Base-by-base conservation (phyloP, 2,329 filamentous ascomycete genomes). In the Aspergillus carbonarius region DNA sequence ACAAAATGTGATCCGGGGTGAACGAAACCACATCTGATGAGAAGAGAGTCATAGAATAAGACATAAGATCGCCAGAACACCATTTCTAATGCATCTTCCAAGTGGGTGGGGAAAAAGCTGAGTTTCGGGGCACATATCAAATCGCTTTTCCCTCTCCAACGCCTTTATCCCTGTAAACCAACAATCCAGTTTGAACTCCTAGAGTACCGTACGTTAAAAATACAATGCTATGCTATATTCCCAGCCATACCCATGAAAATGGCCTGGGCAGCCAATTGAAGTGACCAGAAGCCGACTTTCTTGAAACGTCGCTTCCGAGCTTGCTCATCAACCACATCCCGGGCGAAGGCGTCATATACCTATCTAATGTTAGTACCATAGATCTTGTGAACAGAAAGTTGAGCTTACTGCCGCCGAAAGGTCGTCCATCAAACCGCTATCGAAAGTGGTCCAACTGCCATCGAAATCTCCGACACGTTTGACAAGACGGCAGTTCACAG, bases 211-310 rank as follows among this genome's bases (percentile, higher is more conserved):
- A 62, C 49, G 61, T 58, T 64, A 64, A 61, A 62, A 54, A 66
- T 66, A 68, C 65, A 70, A 56, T 47, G 61, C 76, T 70, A 86
- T 57, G 83, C 83, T 61, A 86, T 81, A 66, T 92, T 95, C 15
- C 93, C 93, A 4, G 93, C 93, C 82, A 98, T 90, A 9, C 95
- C 95, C 79, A 98, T 89, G 72, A 98, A 95, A 35, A 99, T 83
- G 3, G 93, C 95, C 73, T 99, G 95, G 7, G 93, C 90, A 6
- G 93, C 91, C 58, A 99, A 80, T 67, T 93, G 93, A 57, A 98
- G 82, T 3, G 92, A 96, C 95, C 95, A 99, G 69, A 98, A 88
- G 32, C 95, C 95, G 27, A 96, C 95, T 77, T 98, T 96, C 74
- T 93, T 96, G 72, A 99, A 89, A 46, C 95, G 84, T 52, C 93